A percentile compares a stretch with the other conserved stretches of the same genome.
Conservation (phyloP, 2,329 filamentous ascomycete genomes). For the Thermomyces lanuginosus region DNA sequence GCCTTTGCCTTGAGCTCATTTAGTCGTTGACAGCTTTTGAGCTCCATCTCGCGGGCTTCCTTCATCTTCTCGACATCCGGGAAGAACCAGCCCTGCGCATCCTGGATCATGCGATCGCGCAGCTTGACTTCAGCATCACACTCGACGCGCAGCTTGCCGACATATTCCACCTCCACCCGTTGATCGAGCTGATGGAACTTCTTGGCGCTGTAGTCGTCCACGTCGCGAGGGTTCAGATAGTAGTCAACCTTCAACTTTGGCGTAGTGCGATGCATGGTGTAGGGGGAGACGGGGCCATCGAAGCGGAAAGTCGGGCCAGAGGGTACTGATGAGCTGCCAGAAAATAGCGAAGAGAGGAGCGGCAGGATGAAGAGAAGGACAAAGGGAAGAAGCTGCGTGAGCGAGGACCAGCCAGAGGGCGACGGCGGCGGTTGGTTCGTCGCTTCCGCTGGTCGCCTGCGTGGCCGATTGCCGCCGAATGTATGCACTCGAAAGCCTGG, state of each 20-base stretch:
- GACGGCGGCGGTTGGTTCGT: slow-evolving; percentile 37
- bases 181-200: slow-evolving; percentile 63
- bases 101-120: slow-evolving; percentile 52
- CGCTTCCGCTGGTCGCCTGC: slow-evolving; percentile 55
- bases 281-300: slow-evolving; percentile 51
- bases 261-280: slow-evolving; percentile 58
- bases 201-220: slow-evolving; percentile 50
- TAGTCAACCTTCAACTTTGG: slow-evolving; percentile 60
- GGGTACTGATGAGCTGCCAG: slow-evolving; percentile 33
- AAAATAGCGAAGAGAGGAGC: slow-evolving; percentile 64
- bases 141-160: slow-evolving; percentile 48
- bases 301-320: slow-evolving; percentile 59
- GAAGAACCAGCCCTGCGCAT: slow-evolving; percentile 77
- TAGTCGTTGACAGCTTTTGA: slow-evolving; percentile 43
- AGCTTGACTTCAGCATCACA: slow-evolving; percentile 59
- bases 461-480: slow-evolving; percentile 67
- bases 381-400: slow-evolving; percentile 66
- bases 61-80: slow-evolving; percentile 66
- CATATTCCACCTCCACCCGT: slow-evolving; percentile 56
- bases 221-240: slow-evolving; percentile 65
- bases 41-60: slow-evolving; percentile 45
- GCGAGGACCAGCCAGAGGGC: slow-evolving; percentile 38
- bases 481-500: slow-evolving; percentile 89
- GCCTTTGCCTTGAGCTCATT: slow-evolving; percentile 30
- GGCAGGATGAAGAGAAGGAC: slow-evolving; percentile 78